phyloP scores from a whole-genome alignment of 1,284 basidiomycete species.

The Leccinum huronense region DNA sequence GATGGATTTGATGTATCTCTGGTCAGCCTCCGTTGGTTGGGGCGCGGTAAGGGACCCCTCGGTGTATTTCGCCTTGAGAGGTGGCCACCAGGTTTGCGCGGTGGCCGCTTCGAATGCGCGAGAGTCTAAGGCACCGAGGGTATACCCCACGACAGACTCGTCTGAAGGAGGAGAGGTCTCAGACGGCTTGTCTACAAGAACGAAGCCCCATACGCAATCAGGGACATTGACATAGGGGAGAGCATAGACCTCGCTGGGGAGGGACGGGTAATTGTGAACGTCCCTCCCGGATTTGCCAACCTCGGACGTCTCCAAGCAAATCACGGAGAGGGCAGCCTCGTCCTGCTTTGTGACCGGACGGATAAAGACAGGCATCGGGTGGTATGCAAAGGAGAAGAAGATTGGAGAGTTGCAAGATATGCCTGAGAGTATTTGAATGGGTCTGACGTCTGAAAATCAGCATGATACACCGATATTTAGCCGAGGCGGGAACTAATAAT shows the following conservation, averaged over 20 bases:
- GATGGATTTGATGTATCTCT: constrained; percentile 29
- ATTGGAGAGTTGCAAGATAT: constrained; percentile 4
- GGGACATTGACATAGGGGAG: constrained; percentile 67
- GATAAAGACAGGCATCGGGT: constrained; percentile 48
- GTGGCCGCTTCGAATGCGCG: constrained; percentile 31
- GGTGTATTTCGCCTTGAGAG: constrained; percentile 29
- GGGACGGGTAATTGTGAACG: constrained; percentile 58
- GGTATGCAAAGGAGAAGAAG: background rate
- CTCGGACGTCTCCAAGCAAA: constrained; percentile 72
- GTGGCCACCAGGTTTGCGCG: constrained; percentile 33
- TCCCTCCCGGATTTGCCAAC: constrained; percentile 64
- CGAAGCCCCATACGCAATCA: constrained; percentile 67
- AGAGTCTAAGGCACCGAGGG: constrained; percentile 30
- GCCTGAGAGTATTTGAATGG: constrained; percentile 2
- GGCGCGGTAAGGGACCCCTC: constrained; percentile 9
- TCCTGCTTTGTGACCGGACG: constrained; percentile 58
- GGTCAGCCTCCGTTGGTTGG: constrained; percentile 25
- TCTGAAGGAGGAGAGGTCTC: constrained; percentile 30
- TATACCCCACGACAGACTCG: constrained; percentile 33
- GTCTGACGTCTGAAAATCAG: constrained; percentile 17
- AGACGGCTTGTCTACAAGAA: constrained; percentile 54
- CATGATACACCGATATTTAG: constrained; percentile 18
- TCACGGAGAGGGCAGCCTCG: constrained; percentile 54
- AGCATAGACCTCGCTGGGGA: constrained; percentile 68
- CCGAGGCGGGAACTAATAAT: constrained; percentile 18